Base-by-base conservation (phyloP, 257 asterid species). In the Vinca minor region DNA sequence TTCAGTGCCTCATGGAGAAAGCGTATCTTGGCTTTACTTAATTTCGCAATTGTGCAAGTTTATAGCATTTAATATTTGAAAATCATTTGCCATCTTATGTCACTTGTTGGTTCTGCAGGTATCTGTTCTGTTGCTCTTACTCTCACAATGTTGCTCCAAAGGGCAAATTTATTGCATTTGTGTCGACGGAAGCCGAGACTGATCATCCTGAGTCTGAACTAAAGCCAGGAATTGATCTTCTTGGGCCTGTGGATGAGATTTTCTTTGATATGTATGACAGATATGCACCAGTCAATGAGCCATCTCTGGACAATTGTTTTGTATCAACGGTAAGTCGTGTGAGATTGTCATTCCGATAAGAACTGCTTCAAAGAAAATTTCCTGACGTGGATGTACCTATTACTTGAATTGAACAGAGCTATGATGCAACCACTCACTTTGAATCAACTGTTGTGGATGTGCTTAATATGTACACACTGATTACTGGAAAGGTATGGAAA, bases 81-180 rank as follows among this genome's bases (percentile, higher is more conserved):
- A 1, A 28, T 47, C 10, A 15, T 53, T 38, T 32, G 13, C 59
- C 14, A 46, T 42, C 66, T 64, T 49, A 26, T 52, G 67, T 63
- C 61, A 66, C 62, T 29, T 66, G 21, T 74, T 77, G 56, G 64
- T 38, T 63, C 23, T 63, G 60, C 75, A 92, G 98, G 98, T 92
- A 92, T 71, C 74, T 92, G 63, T 92, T 92, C 63, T 92, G 98
- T 69, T 92, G 95, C 79, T 92, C 98, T 60, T 92, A 88, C 70
- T 80, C 98, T 59, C 98, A 92, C 84, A 92, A 89, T 77, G 96
- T 92, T 75, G 98, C 98, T 47, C 98, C 98, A 2, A 85, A 88
- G 81, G 96, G 96, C 61, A 92, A 92, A 71, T 92, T 70, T 75
- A 92, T 92, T 60, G 98, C 96, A 39, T 88, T 92, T 71, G 96